Conservation (phyloP, 768 basidiomycete genomes). For the Suillus sp. region DNA sequence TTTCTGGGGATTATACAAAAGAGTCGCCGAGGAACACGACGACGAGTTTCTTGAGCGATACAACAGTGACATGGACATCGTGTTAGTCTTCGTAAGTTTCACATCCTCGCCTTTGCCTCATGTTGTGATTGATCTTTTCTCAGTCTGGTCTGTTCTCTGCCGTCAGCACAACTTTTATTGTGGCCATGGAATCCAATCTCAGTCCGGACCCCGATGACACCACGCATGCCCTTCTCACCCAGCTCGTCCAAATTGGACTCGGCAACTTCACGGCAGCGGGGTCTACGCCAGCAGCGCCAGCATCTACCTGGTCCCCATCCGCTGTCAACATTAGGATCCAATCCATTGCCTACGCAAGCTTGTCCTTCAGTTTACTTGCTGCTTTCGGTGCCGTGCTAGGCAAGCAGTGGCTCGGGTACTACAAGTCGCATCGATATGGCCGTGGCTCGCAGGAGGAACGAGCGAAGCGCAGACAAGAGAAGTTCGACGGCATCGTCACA, state of each 20-base stretch:
- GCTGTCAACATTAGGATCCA: neutral
- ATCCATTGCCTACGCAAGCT: conserved; percentile 15
- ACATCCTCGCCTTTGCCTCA: neutral
- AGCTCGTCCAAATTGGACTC: conserved; percentile 13
- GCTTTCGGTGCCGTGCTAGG: too few species aligned
- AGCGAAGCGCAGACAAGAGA: too few species aligned
- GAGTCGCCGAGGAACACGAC: conserved; percentile 20
- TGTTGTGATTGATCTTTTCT: neutral
- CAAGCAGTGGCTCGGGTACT: too few species aligned
- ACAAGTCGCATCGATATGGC: too few species aligned
- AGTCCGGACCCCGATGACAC: too few species aligned
- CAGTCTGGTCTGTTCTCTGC: conserved; percentile 20
- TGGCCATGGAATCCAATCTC: conserved; percentile 13
- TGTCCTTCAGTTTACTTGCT: conserved; percentile 16
- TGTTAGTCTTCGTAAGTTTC: conserved; percentile 25
- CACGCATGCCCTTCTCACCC: conserved; percentile 15
- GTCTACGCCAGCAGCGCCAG: too few species aligned
- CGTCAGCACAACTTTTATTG: conserved; percentile 16
- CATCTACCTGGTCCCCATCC: neutral
- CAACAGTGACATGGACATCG: conserved; percentile 20
- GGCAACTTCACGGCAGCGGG: too few species aligned
- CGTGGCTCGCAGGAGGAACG: too few species aligned
- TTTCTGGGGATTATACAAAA: conserved; percentile 18
- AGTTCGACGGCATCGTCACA: too few species aligned
- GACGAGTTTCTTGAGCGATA: conserved; percentile 20